Base-by-base conservation (phyloP, 495 filamentous ascomycete species). In the Ramalina peruviana region DNA sequence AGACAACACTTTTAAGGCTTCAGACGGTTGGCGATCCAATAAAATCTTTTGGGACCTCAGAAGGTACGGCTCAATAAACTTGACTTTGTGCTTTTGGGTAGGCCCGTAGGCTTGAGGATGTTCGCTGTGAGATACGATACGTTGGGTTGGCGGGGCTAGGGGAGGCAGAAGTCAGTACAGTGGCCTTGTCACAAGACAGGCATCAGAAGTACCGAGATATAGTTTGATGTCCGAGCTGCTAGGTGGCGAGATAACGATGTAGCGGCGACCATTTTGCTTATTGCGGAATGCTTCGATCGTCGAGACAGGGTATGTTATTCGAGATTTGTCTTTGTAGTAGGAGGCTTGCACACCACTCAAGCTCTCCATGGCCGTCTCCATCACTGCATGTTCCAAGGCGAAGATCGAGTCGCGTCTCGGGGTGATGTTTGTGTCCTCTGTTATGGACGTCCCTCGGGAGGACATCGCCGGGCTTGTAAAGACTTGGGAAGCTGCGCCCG, bases 51-150 rank as follows among this genome's bases (percentile, higher is more conserved):
- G 53, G 21, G 43, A 51, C 4, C 40, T 46, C 19, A 55, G 38
- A 16, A 30, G 41, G 23, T 39, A 42, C 16, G 36, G 27, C 16
- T 49, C 41, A 19, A 46, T 23, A 13, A 55, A 47, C 20, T 55
- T 55, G 33, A 55, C 53, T 48, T 21, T 46, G 30, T 47, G 33
- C 16, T 36, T 55, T 4, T 15, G 41, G 13, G 15, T 47, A 16
- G 53, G 43, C 17, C 43, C 53, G 39, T 50, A 51, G 10, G 53
- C 48, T 46, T 48, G 25, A 37, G 53, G 48, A 38, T 51, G 53
- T 50, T 55, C 48, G 26, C 41, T 46, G 21, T 51, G 53, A 19
- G 53, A 36, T 39, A 55, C 43, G 37, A 44, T 45, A 15, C 43
- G 53, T 19, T 44, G 47, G 17, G 21, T 45, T 16, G 37, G 41